phyloP scores from a whole-genome alignment of 2,329 filamentous ascomycete species.

The Talaromyces sp. region DNA sequence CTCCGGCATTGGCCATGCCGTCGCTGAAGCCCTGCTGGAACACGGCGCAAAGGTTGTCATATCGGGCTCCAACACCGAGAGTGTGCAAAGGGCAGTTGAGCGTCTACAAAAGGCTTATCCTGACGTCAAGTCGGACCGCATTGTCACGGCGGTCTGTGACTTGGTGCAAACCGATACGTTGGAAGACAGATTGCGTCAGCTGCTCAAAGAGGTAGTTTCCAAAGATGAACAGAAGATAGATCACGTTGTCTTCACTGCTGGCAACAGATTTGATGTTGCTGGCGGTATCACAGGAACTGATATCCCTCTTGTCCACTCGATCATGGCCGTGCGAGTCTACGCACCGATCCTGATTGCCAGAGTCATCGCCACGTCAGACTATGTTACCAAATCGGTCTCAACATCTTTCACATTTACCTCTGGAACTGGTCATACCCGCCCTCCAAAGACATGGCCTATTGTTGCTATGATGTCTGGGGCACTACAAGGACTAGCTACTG shows the following conservation, averaged over 20 bases:
- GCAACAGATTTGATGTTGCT: constrained; percentile 37
- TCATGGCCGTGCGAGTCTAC: constrained; percentile 28
- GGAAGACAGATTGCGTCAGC: constrained; percentile 4
- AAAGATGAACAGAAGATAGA: constrained; percentile 33
- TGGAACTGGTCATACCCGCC: constrained; percentile 40
- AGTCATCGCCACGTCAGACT: constrained; percentile 31
- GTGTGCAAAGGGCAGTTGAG: constrained; percentile 36
- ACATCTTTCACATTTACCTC: constrained; percentile 52
- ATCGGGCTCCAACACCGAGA: constrained; percentile 38
- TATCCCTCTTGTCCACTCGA: constrained; percentile 12
- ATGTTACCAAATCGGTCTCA: constrained; percentile 36
- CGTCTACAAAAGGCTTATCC: constrained; percentile 41
- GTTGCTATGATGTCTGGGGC: constrained; percentile 20
- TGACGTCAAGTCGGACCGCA: constrained; percentile 31
- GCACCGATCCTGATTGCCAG: constrained; percentile 47
- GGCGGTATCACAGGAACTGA: constrained; percentile 22
- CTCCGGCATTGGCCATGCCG: constrained; percentile 47
- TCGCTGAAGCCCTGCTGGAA: constrained; percentile 47
- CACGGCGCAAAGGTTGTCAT: constrained; percentile 44
- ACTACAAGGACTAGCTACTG: constrained; percentile 19
- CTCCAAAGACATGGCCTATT: constrained; percentile 26
- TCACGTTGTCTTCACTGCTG: constrained; percentile 55
- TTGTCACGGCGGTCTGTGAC: constrained; percentile 29
- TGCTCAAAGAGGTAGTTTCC: constrained; percentile 9
- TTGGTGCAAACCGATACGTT: neutral